Conservation (phyloP, 1,284 basidiomycete species). For the Apiotrichum domesticum region DNA sequence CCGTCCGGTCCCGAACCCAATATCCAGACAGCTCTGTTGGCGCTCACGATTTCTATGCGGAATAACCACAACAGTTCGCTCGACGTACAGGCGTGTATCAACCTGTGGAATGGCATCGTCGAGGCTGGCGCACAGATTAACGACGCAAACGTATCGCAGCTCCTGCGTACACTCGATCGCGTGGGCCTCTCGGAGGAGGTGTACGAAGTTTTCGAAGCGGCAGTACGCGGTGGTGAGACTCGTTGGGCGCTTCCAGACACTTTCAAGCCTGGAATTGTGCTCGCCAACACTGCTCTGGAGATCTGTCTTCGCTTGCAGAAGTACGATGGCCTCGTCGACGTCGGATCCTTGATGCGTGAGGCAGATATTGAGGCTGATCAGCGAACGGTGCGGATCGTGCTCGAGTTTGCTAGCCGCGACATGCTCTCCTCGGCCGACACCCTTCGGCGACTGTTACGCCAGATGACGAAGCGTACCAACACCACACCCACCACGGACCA, state of each 20-base stretch:
- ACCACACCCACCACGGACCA: constrained; percentile 22
- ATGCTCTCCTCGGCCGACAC: constrained; percentile 16
- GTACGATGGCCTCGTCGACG: constrained; percentile 11
- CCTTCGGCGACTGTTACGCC: constrained; percentile 22
- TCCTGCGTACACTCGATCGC: constrained; percentile 13
- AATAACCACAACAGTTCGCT: neutral
- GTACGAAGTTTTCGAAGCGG: constrained; percentile 1
- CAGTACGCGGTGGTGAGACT: neutral
- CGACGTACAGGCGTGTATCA: neutral
- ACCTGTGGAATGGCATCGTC: constrained; percentile 1
- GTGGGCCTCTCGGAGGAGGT: constrained; percentile 7
- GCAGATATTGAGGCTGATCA: constrained; percentile 23
- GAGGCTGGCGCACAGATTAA: neutral
- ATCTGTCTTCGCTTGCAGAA: constrained; percentile 2
- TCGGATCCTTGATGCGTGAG: constrained; percentile 16
- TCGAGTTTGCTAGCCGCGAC: constrained; percentile 21
- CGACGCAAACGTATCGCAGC: constrained; percentile 9
- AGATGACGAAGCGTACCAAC: constrained; percentile 15
- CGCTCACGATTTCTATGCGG: neutral
- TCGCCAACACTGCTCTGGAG: constrained; percentile 21
- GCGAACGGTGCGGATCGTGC: constrained; percentile 23
- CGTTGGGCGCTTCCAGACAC: constrained; percentile 11
- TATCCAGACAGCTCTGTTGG: neutral
- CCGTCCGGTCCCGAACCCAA: neutral
- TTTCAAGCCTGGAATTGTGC: constrained; percentile 12